Percentiles rank a stretch among this genome's conserved stretches.
phyloP scores from a whole-genome alignment of 139 green algal species.

The Astrephomene gubernaculifera region DNA sequence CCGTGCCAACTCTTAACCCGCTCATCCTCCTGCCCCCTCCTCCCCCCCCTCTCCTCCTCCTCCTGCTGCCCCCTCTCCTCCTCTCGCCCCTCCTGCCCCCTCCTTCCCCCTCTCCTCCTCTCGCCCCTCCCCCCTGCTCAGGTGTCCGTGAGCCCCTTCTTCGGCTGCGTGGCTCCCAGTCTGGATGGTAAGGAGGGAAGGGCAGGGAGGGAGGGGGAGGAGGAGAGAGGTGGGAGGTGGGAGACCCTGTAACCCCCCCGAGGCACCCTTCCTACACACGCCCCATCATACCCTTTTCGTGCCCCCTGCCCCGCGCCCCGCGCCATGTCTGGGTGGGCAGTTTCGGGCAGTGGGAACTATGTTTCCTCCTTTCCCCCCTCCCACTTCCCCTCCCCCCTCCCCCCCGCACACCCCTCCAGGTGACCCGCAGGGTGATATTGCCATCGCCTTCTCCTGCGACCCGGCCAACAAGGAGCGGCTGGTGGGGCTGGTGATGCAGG shows the following conservation, averaged over 20 bases:
- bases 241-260: too few species aligned
- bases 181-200: constrained; percentile 37
- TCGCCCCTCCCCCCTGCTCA: neutral
- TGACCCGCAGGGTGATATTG: constrained; percentile 74
- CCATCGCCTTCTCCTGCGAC: constrained; percentile 87
- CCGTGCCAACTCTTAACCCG: neutral
- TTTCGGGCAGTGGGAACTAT: too few species aligned
- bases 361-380: neutral
- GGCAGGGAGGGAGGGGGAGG: neutral
- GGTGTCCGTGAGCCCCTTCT: constrained; percentile 57
- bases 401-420: constrained; percentile 9
- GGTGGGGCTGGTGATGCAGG: constrained; percentile 71
- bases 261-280: too few species aligned
- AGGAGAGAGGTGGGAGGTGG: neutral
- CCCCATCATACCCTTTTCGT: too few species aligned
- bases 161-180: constrained; percentile 70
- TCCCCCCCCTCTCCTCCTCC: too few species aligned
- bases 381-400: neutral
- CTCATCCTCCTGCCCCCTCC: neutral
- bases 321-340: too few species aligned
- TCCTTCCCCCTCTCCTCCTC: neutral
- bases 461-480: constrained; percentile 68
- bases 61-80: neutral
- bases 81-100: neutral
- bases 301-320: too few species aligned